Evolutionary conservation across 1,284 basidiomycete species (phyloP).

Genomic region (Heliocybe sulcata): DNA sequence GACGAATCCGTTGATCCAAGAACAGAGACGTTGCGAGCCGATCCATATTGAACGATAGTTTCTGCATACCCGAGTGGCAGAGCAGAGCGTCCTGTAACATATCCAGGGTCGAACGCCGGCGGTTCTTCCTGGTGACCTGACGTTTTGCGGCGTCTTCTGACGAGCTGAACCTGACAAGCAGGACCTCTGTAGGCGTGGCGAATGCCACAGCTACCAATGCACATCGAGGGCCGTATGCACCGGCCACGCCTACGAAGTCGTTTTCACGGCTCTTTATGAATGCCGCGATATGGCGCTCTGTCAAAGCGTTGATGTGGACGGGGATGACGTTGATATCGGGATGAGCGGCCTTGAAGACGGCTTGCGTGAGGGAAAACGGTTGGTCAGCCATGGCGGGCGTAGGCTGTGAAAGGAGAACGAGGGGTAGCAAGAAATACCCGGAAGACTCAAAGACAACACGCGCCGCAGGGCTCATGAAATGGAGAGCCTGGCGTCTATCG

Average conservation of each 20-base stretch:
- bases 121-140: conserved; percentile 1
- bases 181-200: conserved; percentile 21
- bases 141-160: not conserved
- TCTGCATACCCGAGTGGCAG: not conserved
- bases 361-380: not conserved
- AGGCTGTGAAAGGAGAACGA: not conserved
- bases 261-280: not conserved
- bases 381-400: not conserved
- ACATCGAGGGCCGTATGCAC: conserved; percentile 26
- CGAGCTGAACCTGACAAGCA: conserved; percentile 19
- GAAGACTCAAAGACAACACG: too few relatives aligned
- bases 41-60: conserved; percentile 1
- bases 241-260: conserved; percentile 27
- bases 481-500: too few relatives aligned
- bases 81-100: not conserved
- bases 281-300: not conserved
- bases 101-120: conserved; percentile 10
- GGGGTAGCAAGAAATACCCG: not conserved
- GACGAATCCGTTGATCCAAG: not conserved
- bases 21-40: not conserved
- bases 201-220: conserved; percentile 17
- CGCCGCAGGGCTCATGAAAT: too few relatives aligned
- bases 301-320: not conserved
- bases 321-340: not conserved
- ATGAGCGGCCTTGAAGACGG: not conserved